These are phyloP conservation scores for Solanum tarijense DNA, from an alignment of 257 asterid genomes.

Conservation along the genomic window DNA sequence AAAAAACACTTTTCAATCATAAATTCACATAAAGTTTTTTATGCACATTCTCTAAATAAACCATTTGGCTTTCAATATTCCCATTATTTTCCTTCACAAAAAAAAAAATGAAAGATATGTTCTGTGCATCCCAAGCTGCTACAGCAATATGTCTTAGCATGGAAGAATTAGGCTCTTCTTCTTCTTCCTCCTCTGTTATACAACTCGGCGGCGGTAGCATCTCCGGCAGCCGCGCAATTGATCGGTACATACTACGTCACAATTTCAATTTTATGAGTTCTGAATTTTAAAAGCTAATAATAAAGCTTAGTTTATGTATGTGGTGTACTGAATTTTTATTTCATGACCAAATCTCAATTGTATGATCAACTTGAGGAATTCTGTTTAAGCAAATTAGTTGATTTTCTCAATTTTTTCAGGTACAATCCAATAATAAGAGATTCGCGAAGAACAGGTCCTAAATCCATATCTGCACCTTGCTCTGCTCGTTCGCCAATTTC, in stretches of 20 bases:
- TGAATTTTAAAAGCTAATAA: background rate
- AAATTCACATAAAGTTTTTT: background rate
- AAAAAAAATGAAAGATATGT: conserved; percentile 41
- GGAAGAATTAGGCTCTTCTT: conserved; percentile 20
- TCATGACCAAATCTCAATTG: background rate
- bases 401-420: background rate
- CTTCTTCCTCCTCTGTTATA: conserved; percentile 24
- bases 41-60: conserved; percentile 27
- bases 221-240: conserved; percentile 43
- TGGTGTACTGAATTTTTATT: too few species aligned
- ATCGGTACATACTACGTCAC: background rate
- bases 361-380: too few species aligned
- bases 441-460: conserved; percentile 3
- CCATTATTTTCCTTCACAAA: background rate
- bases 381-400: background rate
- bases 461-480: background rate
- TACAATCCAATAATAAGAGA: conserved; percentile 36
- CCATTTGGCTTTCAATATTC: background rate
- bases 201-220: conserved; percentile 21
- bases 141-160: conserved; percentile 43
- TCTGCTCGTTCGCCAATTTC: background rate
- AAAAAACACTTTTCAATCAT: background rate
- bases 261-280: background rate
- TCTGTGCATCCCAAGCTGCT: conserved; percentile 58
- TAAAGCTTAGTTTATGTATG: background rate